Evolutionary conservation across 225 moss, liverwort and hornwort species (phyloP).

Genomic region (Physcomitrellopsis africana): DNA sequence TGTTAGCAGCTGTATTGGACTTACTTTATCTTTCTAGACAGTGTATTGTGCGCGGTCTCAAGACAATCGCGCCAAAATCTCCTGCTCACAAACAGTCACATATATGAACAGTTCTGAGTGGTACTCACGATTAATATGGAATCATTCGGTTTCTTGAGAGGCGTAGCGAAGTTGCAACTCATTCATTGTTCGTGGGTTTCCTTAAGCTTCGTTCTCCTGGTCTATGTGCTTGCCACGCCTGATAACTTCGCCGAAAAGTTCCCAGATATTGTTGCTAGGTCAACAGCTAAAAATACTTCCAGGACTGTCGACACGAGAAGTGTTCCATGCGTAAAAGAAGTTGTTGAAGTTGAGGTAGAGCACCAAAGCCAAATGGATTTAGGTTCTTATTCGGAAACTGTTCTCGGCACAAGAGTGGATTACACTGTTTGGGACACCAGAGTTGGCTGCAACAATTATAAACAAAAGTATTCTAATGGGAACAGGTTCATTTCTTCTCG

Average conservation of each 20-base stretch:
- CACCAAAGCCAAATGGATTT: neutral
- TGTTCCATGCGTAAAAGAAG: neutral
- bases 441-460: constrained; percentile 33
- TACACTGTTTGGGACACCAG: constrained; percentile 28
- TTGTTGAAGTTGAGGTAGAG: neutral
- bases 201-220: constrained; percentile 6
- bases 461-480: constrained; percentile 12
- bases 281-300: neutral
- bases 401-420: constrained; percentile 4
- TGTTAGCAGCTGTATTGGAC: too few relatives aligned
- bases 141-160: neutral
- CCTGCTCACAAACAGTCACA: neutral
- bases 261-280: neutral
- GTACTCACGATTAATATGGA: constrained; percentile 12
- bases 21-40: too few relatives aligned
- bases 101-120: neutral
- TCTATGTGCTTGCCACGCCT: constrained; percentile 9
- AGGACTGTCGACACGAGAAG: neutral
- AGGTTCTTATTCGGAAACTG: neutral
- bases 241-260: neutral
- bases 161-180: neutral
- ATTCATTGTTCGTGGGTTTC: constrained; percentile 8
- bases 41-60: too few relatives aligned
- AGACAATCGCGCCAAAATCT: neutral
- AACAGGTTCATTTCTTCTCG: constrained; percentile 24